Percentiles rank a stretch among this genome's conserved stretches.
phyloP scores from a whole-genome alignment of 192 early-diverging fungal genomes.

The Funneliformis mosseae region DNA sequence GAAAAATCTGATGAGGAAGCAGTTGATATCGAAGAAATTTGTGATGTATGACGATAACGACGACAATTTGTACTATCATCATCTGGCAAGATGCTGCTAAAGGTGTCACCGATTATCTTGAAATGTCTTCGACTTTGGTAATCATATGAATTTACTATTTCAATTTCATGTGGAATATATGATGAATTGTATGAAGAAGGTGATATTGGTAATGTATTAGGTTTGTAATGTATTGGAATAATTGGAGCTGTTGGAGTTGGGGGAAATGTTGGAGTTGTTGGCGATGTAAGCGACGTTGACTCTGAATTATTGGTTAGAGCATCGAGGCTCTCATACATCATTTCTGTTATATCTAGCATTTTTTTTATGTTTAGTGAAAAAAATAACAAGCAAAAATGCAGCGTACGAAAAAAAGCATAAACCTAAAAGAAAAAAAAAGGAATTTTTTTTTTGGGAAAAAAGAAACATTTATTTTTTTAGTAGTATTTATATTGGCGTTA shows the following conservation, averaged over 20 bases:
- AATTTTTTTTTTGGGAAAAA: neutral
- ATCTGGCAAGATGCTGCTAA: too few relatives aligned
- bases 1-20: neutral
- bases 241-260: neutral
- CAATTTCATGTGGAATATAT: neutral
- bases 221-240: neutral
- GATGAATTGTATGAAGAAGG: neutral
- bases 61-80: neutral
- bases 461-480: neutral
- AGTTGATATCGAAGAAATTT: neutral
- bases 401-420: neutral
- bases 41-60: neutral
- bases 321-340: constrained; percentile 1
- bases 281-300: neutral
- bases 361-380: neutral
- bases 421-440: neutral
- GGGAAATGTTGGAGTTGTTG: neutral
- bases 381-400: neutral
- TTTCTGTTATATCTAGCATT: constrained; percentile 15
- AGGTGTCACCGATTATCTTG: neutral
- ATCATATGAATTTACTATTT: neutral
- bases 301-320: neutral
- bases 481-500: neutral
- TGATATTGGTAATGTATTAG: neutral
- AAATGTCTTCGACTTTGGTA: neutral